Percentiles rank a stretch among this genome's conserved stretches.
These are phyloP conservation scores for Chernovozyma sophiae-reginae DNA, from an alignment of 1,139 yeast species.

Conservation along the genomic window DNA sequence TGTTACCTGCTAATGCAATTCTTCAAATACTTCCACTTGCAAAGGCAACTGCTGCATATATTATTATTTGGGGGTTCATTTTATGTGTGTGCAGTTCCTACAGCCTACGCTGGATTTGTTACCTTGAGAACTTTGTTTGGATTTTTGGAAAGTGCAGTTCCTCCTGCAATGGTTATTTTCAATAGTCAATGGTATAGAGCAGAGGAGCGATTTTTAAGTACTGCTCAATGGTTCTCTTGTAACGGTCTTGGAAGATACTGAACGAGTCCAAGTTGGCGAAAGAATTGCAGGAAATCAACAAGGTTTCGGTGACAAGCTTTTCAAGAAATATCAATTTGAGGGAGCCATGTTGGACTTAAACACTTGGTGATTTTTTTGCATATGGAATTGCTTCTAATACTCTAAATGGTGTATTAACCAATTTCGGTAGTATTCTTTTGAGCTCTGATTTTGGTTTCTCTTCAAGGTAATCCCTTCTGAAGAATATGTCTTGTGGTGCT, in stretches of 20 bases:
- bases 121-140: conserved; percentile 42
- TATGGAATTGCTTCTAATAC: conserved; percentile 23
- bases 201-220: conserved; percentile 21
- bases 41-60: conserved; percentile 19
- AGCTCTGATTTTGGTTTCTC: conserved; percentile 37
- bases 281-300: conserved; percentile 39
- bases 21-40: conserved; percentile 36
- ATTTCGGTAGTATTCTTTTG: conserved; percentile 44
- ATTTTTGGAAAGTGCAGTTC: conserved; percentile 46
- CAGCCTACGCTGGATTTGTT: conserved; percentile 28
- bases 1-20: conserved; percentile 39
- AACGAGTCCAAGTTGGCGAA: conserved; percentile 36
- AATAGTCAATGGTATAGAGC: conserved; percentile 27
- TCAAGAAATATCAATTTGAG: conserved; percentile 50
- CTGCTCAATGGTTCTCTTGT: conserved; percentile 27
- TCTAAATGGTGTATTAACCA: conserved; percentile 39
- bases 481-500: conserved; percentile 35
- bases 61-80: conserved; percentile 28
- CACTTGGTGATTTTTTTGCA: conserved; percentile 38
- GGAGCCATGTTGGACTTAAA: conserved; percentile 49
- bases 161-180: conserved; percentile 58
- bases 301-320: conserved; percentile 53
- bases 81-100: conserved; percentile 25
- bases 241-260: conserved; percentile 39
- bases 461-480: conserved; percentile 22